Percentiles rank a stretch among this genome's conserved stretches.
phyloP scores from a whole-genome alignment of 208 protist species.

The Trypanosoma platydactyli region DNA sequence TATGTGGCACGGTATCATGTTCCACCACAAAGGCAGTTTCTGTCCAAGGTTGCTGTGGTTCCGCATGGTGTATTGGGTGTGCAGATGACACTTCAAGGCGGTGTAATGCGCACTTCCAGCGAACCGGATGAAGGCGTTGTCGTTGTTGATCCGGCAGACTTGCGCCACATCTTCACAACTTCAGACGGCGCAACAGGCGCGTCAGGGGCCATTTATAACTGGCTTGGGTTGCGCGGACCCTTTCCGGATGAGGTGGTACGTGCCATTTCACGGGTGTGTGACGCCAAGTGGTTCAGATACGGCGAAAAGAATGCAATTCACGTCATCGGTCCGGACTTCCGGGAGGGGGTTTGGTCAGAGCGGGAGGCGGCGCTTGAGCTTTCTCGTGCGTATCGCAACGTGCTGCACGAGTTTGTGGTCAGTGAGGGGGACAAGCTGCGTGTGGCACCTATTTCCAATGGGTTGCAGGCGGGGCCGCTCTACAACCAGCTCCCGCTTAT shows the following conservation, averaged over 20 bases:
- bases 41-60: conserved; percentile 67
- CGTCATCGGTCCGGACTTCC: conserved; percentile 80
- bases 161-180: conserved; percentile 64
- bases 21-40: conserved; percentile 69
- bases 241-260: conserved; percentile 75
- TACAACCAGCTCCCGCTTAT: conserved; percentile 78
- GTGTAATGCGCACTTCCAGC: conserved; percentile 45
- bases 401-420: conserved; percentile 83
- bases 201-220: conserved; percentile 86
- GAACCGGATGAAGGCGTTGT: conserved; percentile 63
- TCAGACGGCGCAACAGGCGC: conserved; percentile 58
- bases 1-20: conserved; percentile 36
- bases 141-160: conserved; percentile 72
- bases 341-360: conserved; percentile 80
- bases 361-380: conserved; percentile 77
- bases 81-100: conserved; percentile 72
- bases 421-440: conserved; percentile 75
- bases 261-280: conserved; percentile 64
- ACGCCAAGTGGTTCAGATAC: conserved; percentile 78
- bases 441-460: conserved; percentile 73
- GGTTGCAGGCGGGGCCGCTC: conserved; percentile 53
- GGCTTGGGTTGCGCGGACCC: conserved; percentile 58
- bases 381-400: conserved; percentile 82
- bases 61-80: conserved; percentile 87
- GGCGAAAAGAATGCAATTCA: conserved; percentile 75